phyloP scores from a whole-genome alignment of 768 basidiomycete species.

The Lanmaoa pseudosensibilis region DNA sequence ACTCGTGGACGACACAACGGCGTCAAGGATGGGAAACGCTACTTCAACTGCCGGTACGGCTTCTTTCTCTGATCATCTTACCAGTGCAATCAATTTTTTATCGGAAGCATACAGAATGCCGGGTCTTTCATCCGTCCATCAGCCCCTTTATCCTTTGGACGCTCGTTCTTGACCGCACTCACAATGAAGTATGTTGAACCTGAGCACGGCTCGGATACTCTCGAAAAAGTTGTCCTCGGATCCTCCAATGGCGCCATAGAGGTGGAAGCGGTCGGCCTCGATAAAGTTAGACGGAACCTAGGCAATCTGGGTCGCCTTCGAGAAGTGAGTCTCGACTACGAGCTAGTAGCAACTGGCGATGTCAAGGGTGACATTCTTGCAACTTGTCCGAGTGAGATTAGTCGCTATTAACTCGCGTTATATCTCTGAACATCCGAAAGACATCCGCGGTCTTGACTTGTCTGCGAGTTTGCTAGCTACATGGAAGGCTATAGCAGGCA shows the following conservation, averaged over 20 bases:
- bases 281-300: constrained; percentile 74
- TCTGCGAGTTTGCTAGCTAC: constrained; percentile 69
- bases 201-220: constrained; percentile 48
- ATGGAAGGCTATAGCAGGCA: constrained; percentile 70
- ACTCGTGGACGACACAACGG: constrained; percentile 87
- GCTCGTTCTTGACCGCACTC: constrained; percentile 74
- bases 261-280: constrained; percentile 82
- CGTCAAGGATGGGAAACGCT: constrained; percentile 67
- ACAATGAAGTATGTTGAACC: constrained; percentile 74
- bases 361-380: constrained; percentile 49
- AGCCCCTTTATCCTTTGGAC: constrained; percentile 55
- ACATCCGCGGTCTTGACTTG: constrained; percentile 77
- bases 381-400: constrained; percentile 66
- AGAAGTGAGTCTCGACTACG: constrained; percentile 78
- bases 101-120: constrained; percentile 53
- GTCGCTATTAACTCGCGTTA: constrained; percentile 6
- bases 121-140: constrained; percentile 83
- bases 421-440: constrained; percentile 40
- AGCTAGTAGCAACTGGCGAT: constrained; percentile 55
- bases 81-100: constrained; percentile 6
- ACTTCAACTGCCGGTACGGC: constrained; percentile 75
- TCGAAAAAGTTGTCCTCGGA: constrained; percentile 71
- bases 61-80: constrained; percentile 11
- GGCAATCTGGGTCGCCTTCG: constrained; percentile 63
- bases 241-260: constrained; percentile 81